phyloP scores from a whole-genome alignment of 2,329 filamentous ascomycete genomes.

The Cordyceps militaris region DNA sequence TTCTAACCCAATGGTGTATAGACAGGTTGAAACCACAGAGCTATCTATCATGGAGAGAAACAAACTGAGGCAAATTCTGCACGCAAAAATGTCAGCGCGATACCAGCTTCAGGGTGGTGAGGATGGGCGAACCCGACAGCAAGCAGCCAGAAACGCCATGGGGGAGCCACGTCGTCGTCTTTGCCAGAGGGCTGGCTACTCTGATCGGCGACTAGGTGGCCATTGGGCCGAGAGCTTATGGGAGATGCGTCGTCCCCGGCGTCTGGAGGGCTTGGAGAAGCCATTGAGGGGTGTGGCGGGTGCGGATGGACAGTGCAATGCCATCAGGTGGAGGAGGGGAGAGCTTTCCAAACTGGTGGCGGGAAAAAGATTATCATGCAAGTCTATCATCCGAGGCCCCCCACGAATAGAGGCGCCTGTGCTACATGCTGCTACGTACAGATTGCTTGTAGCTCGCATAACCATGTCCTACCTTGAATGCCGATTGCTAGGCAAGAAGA shows the following conservation, averaged over 20 bases:
- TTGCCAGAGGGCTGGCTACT: neutral
- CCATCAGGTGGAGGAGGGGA: neutral
- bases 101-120: neutral
- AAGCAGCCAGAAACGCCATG: slow-evolving; percentile 9
- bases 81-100: neutral
- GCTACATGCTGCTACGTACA: no score
- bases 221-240: neutral
- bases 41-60: slow-evolving; percentile 52
- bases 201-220: neutral
- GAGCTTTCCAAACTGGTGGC: no score
- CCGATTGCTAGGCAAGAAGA: no score
- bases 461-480: no score
- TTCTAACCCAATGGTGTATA: slow-evolving; percentile 48
- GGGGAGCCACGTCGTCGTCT: no score
- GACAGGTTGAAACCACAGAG: slow-evolving; percentile 52
- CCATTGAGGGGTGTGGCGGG: neutral
- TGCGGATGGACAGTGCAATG: neutral
- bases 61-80: slow-evolving; percentile 43
- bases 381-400: no score
- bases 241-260: neutral
- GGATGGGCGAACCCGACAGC: neutral
- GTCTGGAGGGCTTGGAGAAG: neutral
- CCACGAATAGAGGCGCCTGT: no score
- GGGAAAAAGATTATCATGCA: no score
- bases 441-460: no score